Evolutionary conservation across 108 stramenopile species (phyloP).

Genomic region (Fragilaria radians): DNA sequence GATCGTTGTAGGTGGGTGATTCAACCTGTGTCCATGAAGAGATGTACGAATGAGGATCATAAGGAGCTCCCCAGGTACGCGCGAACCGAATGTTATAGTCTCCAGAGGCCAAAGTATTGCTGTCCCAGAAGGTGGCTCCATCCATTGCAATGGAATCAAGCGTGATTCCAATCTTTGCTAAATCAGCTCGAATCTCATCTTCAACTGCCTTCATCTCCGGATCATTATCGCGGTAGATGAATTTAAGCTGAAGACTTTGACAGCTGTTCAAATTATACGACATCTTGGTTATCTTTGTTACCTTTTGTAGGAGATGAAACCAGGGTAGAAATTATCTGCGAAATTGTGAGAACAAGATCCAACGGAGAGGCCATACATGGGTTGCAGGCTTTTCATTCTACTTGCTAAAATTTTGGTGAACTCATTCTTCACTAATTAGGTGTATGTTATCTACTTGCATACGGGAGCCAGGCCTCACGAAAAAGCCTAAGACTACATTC

Average conservation of each 20-base stretch:
- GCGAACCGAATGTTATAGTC: conserved; percentile 48
- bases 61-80: conserved; percentile 53
- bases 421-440: too few relatives aligned
- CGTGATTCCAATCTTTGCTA: conserved; percentile 37
- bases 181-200: conserved; percentile 40
- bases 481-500: too few relatives aligned
- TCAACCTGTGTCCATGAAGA: conserved; percentile 35
- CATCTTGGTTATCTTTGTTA: too few relatives aligned
- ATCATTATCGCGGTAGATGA: conserved; percentile 39
- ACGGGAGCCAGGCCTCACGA: too few relatives aligned
- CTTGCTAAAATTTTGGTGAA: too few relatives aligned
- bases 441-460: too few relatives aligned
- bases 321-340: too few relatives aligned
- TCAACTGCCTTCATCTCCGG: conserved; percentile 49
- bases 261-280: conserved; percentile 7
- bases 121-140: conserved; percentile 22
- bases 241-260: conserved; percentile 16
- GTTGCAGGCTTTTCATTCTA: too few relatives aligned
- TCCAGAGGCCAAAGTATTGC: conserved; percentile 24
- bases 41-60: conserved; percentile 61
- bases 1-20: conserved; percentile 46
- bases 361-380: too few relatives aligned
- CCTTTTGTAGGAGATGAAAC: too few relatives aligned
- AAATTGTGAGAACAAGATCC: too few relatives aligned
- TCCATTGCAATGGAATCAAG: conserved; percentile 29